Conservation (phyloP, 2,329 filamentous ascomycete species). For the Beauveria caledonica region DNA sequence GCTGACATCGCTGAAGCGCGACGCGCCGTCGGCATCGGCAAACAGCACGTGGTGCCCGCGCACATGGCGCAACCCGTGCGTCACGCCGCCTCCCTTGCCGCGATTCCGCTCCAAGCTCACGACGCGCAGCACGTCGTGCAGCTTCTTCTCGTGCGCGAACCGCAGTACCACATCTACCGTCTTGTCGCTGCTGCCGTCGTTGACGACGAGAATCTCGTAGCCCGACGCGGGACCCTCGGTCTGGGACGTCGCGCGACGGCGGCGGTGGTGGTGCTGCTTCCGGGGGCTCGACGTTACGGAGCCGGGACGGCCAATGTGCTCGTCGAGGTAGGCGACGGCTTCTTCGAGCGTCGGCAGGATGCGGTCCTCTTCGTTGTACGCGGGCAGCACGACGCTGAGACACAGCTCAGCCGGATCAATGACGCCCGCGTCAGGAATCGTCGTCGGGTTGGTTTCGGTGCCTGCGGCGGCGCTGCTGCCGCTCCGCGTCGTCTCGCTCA, state of each 20-base stretch:
- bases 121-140: constrained; percentile 74
- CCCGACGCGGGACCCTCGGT: constrained; percentile 36
- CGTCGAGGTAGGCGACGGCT: constrained; percentile 77
- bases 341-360: constrained; percentile 82
- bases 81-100: constrained; percentile 91
- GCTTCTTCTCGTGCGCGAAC: constrained; percentile 66
- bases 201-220: constrained; percentile 89
- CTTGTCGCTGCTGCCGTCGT: constrained; percentile 78
- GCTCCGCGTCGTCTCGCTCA: constrained; percentile 33
- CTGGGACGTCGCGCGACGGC: constrained; percentile 4
- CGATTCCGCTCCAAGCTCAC: constrained; percentile 73
- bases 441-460: constrained; percentile 6
- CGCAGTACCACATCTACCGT: constrained; percentile 73
- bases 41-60: constrained; percentile 85
- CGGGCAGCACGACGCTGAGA: constrained; percentile 86
- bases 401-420: constrained; percentile 74
- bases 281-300: constrained; percentile 18
- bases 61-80: constrained; percentile 88
- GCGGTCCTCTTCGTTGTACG: constrained; percentile 87
- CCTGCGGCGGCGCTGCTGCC: constrained; percentile 4
- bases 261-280: constrained; percentile 26
- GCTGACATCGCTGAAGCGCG: constrained; percentile 74
- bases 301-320: constrained; percentile 54
- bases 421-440: constrained; percentile 40
- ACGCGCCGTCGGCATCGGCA: constrained; percentile 91